Base-by-base conservation (phyloP, 768 basidiomycete genomes). In the Lactarius evosmus region DNA sequence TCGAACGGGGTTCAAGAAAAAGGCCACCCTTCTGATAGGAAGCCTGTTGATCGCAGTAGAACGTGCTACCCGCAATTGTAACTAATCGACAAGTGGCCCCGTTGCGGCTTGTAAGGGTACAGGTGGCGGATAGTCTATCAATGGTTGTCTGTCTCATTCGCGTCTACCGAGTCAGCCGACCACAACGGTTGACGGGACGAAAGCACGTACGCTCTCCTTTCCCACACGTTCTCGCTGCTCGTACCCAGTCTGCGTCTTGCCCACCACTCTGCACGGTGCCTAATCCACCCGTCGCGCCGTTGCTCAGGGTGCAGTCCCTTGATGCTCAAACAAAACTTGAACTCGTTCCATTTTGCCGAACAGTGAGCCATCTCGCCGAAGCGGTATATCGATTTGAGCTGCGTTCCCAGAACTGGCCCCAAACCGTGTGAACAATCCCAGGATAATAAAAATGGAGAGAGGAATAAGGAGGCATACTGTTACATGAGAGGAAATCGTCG, bases 181-280 rank as follows among this genome's bases (percentile, higher is more conserved):
- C 5, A 30, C 29, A 22, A 29, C 8, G 32, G 33, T 22, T 8
- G 19, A 36, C n/a, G 33, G 57, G 41, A 19, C 36, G 32, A 38
- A 55, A 38, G 17, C 19, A 80, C 88, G 71, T 74, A 96, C 95
- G 78, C 83, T 75, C 95, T 78, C 30, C 91, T 79, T 63, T 92
- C 87, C 96, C 96, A 99, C 2, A 99, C 85, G 72, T 95, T 93
- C 76, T 98, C 96, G 69, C 93, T 95, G 75, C 93, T 95, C 74
- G 85, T 86, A 22, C 76, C 80, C 9, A 91, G 72, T 58, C 96
- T 78, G 58, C 90, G 78, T 36, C 80, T 77, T 5, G 95, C 93
- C 96, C 95, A 97, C 94, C 95, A 95, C 73, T 95, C 93, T 2
- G 96, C 96, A 59, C 91, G 80, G 19, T 89, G 80, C 55, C 79